Percentiles rank a stretch among this genome's conserved stretches.
Conservation (phyloP, 1,139 yeast species). For the Pneumocystis murina region DNA sequence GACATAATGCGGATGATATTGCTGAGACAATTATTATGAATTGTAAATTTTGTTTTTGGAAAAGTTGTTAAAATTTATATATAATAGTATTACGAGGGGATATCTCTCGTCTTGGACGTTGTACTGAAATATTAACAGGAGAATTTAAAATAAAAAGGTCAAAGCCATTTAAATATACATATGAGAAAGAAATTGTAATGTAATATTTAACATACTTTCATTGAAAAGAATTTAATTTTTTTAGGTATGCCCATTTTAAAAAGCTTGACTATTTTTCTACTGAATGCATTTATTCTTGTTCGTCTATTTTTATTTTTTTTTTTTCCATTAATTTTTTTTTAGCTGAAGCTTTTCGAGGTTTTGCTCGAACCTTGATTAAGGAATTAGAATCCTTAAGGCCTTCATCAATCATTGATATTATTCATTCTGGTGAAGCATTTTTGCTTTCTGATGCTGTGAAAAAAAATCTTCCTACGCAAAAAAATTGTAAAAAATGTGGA, state of each 20-base stretch:
- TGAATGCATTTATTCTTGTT: conserved; percentile 76
- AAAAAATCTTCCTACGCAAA: conserved; percentile 17
- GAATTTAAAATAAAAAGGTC: conserved; percentile 49
- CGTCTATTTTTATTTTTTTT: neutral
- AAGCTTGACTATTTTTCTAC: conserved; percentile 91
- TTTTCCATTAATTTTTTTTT: neutral
- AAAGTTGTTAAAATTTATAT: neutral
- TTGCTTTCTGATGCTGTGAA: conserved; percentile 39
- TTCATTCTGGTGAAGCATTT: conserved; percentile 83
- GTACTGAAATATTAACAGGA: conserved; percentile 76
- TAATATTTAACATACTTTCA: neutral
- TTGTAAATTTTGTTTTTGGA: conserved; percentile 21
- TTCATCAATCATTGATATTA: conserved; percentile 84
- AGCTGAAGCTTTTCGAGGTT: conserved; percentile 96
- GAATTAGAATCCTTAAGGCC: conserved; percentile 83
- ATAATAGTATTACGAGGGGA: conserved; percentile 59
- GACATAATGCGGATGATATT: conserved; percentile 98
- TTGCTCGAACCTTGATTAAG: conserved; percentile 84
- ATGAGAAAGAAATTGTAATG: conserved; percentile 91
- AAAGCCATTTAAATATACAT: conserved; percentile 88
- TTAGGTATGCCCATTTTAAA: conserved; percentile 76
- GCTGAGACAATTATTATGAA: conserved; percentile 98
- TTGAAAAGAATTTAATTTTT: neutral
- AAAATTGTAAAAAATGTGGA: conserved; percentile 70
- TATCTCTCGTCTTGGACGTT: conserved; percentile 75